Conservation (phyloP, 73 alveolate genomes). For the Symbiodinium natans region DNA sequence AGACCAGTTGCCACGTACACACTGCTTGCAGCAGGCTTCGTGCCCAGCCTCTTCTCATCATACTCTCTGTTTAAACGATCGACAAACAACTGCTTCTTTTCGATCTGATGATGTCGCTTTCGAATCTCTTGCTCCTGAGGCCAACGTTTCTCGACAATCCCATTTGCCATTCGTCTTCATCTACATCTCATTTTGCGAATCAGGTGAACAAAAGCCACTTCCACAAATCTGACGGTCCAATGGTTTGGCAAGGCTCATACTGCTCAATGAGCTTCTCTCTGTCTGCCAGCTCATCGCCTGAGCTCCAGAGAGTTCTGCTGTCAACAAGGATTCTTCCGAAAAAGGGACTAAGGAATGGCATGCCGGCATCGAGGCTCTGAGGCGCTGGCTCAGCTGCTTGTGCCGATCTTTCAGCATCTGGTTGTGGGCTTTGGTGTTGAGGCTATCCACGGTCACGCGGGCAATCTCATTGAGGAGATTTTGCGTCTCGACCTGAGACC, state of each 20-base stretch:
- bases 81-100: constrained; percentile 97
- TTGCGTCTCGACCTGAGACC: constrained; percentile 97
- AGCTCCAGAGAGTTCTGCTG: no score
- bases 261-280: constrained; percentile 96
- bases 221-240: no score
- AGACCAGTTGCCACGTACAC: no score
- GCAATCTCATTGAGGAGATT: constrained; percentile 98
- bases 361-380: not conserved
- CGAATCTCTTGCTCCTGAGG: constrained; percentile 96
- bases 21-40: not conserved
- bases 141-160: not conserved
- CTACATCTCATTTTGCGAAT: no score
- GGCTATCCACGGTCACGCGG: constrained; percentile 97
- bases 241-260: constrained; percentile 95
- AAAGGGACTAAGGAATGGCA: no score
- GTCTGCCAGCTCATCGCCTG: constrained; percentile 90
- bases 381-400: constrained; percentile 95
- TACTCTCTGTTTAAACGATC: constrained; percentile 97
- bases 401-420: constrained; percentile 97
- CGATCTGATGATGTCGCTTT: constrained; percentile 97
- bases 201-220: no score
- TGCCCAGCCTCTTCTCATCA: constrained; percentile 95
- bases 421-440: constrained; percentile 97
- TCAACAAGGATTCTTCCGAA: not conserved
- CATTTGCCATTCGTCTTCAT: no score